A percentile compares a stretch with the other conserved stretches of the same genome.
Conservation (phyloP, 2,329 filamentous ascomycete genomes). For the Annulohypoxylon truncatum region DNA sequence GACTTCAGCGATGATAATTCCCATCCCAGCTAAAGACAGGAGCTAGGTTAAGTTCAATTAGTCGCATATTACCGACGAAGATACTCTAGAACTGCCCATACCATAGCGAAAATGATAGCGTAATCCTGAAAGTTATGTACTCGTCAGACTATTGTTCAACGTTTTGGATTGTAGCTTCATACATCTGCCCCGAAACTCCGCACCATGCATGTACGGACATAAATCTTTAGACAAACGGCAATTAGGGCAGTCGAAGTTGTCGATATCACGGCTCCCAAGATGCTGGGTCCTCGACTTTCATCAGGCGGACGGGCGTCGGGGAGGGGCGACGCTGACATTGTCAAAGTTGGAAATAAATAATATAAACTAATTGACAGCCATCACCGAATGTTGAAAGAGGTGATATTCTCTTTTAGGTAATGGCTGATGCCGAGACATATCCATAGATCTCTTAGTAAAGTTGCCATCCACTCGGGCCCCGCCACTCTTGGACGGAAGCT, state of each 20-base stretch:
- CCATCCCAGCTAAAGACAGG: slow-evolving; percentile 54
- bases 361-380: background rate
- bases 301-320: slow-evolving; percentile 11
- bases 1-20: slow-evolving; percentile 55
- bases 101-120: slow-evolving; percentile 19
- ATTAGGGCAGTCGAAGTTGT: slow-evolving; percentile 27
- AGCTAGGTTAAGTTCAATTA: slow-evolving; percentile 43
- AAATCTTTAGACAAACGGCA: slow-evolving; percentile 23
- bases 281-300: slow-evolving; percentile 10
- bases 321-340: slow-evolving; percentile 11
- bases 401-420: background rate
- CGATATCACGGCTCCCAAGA: slow-evolving; percentile 15
- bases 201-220: slow-evolving; percentile 28
- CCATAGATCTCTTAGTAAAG: background rate
- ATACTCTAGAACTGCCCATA: background rate
- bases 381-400: no score
- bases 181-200: slow-evolving; percentile 30
- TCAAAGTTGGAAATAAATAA: background rate
- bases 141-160: background rate
- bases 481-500: background rate
- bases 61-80: slow-evolving; percentile 13
- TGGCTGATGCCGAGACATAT: background rate
- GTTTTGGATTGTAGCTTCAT: background rate
- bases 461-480: background rate
- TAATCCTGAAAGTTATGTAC: slow-evolving; percentile 11